Base-by-base conservation (phyloP, 768 basidiomycete genomes). In the Leccinum obscurum region DNA sequence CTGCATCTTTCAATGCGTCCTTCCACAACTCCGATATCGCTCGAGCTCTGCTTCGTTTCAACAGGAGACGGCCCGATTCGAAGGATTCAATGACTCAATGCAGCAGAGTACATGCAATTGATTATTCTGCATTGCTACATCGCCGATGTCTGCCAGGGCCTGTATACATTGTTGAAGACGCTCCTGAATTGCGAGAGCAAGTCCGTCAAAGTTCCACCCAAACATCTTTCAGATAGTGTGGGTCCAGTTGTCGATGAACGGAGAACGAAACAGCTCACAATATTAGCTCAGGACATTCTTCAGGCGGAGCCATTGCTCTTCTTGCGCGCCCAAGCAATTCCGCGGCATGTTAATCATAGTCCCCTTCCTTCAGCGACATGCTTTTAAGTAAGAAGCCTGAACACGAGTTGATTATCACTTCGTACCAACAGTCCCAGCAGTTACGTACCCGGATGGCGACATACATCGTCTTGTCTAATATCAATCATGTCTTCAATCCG, bases 151-250 rank as follows among this genome's bases (percentile, higher is more conserved):
- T 54, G 59, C 56, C 6, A 58, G 14, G 0, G 13, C 8, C 22
- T 7, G 26, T 5, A 48, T 4, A 22, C 56, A 53, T 6, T 32
- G 22, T 41, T 11, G 32, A 46, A 63, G 41, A 1, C n/a, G 51
- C 9, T 34, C 3, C 8, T 52, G 44, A 24, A 60, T 48, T 3
- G 39, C 46, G 11, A n/a, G 2, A 3, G 22, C 10, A 10, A 60
- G 61, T 14, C 39, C n/a, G 1, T 66, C 61, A 51, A 66, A 60
- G n/a, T 56, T 17, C 65, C 65, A 66, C 0, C 58, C 65, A 30
- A 63, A 64, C 6, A 64, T 49, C 55, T 64, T 52, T 35, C 10
- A 14, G 54, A 15, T 0, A 22, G 13, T 6, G 11, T 58, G 44
- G 11, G 13, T 57, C 20, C 17, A 6, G 10, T 20, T 10, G 10